A percentile compares a stretch with the other conserved stretches of the same genome.
Conservation (phyloP, 1,284 basidiomycete species). For the Paramarasmius palmivorus region DNA sequence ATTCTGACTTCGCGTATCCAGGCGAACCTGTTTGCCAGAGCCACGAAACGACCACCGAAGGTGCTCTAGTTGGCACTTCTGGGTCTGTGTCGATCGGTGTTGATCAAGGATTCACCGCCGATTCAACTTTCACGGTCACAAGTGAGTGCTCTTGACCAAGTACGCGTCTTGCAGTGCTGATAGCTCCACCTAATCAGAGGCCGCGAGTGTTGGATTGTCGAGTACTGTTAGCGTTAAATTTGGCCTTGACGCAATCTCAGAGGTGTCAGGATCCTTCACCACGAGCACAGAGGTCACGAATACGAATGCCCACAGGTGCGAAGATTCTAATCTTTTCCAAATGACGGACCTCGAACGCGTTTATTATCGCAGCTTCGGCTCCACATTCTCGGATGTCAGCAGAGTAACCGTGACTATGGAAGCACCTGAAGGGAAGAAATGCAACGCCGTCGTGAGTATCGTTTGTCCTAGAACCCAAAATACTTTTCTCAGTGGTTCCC, state of each 20-base stretch:
- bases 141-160: neutral
- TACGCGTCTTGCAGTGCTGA: neutral
- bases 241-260: no score
- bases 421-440: no score
- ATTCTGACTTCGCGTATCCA: neutral
- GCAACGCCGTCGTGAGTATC: no score
- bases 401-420: no score
- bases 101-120: neutral
- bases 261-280: no score
- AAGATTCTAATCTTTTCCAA: neutral
- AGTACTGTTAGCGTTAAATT: no score
- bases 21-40: constrained; percentile 2
- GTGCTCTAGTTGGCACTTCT: constrained; percentile 1
- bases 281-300: no score
- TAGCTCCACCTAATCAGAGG: neutral
- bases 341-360: neutral
- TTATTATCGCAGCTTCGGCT: neutral
- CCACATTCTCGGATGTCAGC: no score
- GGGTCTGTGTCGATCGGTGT: constrained; percentile 1
- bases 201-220: neutral
- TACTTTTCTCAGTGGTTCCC: neutral
- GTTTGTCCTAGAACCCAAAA: neutral
- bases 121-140: neutral
- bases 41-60: neutral
- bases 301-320: neutral